A percentile compares a stretch with the other conserved stretches of the same genome.
Evolutionary conservation across 805 yeast genomes (phyloP).

Genomic region (Lachancea sp.): DNA sequence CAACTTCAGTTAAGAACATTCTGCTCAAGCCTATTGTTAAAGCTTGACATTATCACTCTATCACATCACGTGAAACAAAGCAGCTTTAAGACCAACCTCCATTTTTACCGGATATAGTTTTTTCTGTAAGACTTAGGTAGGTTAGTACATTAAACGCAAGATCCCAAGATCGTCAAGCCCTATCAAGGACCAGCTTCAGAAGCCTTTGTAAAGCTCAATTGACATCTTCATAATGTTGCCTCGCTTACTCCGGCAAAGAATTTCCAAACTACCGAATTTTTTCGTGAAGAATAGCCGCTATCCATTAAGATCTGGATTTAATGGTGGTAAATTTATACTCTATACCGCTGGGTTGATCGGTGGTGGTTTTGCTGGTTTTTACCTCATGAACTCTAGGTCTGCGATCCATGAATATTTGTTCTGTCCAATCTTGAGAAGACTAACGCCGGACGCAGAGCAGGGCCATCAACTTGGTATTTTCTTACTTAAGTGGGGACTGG

Average conservation of each 20-base stretch:
- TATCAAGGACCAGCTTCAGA: no score
- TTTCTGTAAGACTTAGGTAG: no score
- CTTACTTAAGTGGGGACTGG: constrained; percentile 58
- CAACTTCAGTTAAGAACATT: no score
- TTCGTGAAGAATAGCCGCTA: constrained; percentile 3
- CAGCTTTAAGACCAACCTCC: no score
- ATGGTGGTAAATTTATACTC: constrained; percentile 17
- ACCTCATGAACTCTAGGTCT: constrained; percentile 70
- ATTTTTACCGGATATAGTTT: no score
- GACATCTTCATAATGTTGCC: background rate
- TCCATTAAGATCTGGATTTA: constrained; percentile 16
- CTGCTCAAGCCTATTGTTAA: no score
- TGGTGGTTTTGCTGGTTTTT: constrained; percentile 42
- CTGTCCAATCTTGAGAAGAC: constrained; percentile 66
- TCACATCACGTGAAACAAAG: no score
- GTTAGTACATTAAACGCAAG: no score
- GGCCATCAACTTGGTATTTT: constrained; percentile 76
- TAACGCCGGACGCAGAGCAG: constrained; percentile 70
- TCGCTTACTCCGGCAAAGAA: background rate
- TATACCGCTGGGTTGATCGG: constrained; percentile 26
- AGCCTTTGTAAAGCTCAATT: no score
- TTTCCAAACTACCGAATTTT: constrained; percentile 5
- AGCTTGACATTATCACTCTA: no score
- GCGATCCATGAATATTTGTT: constrained; percentile 73
- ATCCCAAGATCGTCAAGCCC: no score